These are phyloP conservation scores for Colletotrichum eleusines DNA, from an alignment of 2,329 filamentous ascomycete species.

Conservation along the genomic window DNA sequence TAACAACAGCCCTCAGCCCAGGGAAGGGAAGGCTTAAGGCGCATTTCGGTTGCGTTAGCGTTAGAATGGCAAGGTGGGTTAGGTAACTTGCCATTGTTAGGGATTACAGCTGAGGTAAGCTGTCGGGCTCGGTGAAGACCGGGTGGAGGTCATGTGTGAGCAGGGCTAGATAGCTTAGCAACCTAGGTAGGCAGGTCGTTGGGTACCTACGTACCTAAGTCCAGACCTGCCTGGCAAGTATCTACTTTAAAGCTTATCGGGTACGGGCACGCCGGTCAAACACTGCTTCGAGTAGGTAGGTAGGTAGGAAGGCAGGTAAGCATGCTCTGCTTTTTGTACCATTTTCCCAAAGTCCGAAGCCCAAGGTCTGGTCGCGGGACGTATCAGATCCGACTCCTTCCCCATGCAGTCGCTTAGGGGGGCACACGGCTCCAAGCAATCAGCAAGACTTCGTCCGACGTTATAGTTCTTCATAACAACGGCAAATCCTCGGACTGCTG, in stretches of 20 bases:
- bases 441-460: not conserved
- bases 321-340: not conserved
- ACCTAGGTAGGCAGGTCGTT: too few species aligned
- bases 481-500: not conserved
- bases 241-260: not conserved
- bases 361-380: too few species aligned
- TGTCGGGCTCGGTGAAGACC: not conserved
- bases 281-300: not conserved
- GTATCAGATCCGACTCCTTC: too few species aligned
- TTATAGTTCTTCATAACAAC: not conserved
- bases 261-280: not conserved
- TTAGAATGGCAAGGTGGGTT: conserved; percentile 28
- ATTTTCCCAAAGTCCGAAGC: not conserved
- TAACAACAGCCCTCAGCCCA: not conserved
- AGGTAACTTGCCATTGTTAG: conserved; percentile 25
- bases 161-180: not conserved
- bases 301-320: too few species aligned
- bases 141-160: not conserved
- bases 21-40: conserved; percentile 19
- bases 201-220: too few species aligned
- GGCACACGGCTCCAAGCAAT: not conserved
- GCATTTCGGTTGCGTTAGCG: conserved; percentile 22
- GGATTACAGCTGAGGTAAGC: conserved; percentile 20
- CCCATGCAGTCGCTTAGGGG: not conserved
- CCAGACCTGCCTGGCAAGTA: not conserved